A percentile compares a stretch with the other conserved stretches of the same genome.
Conservation (phyloP, 1,284 basidiomycete genomes). For the Moesziomyces parantarcticus region DNA sequence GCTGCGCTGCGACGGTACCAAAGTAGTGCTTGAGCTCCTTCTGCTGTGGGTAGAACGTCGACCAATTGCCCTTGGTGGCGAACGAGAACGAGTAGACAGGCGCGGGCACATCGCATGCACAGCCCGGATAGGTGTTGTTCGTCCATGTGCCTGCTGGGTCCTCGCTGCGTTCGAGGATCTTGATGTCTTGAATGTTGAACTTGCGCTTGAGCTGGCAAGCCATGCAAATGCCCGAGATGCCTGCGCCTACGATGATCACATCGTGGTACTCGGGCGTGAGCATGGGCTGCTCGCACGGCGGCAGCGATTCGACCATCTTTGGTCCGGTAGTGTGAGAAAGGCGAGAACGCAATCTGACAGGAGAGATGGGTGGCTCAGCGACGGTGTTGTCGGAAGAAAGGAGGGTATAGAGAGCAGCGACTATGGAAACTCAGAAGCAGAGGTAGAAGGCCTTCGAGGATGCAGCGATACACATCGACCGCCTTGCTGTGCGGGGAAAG, state of each 20-base stretch:
- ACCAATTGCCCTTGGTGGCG: conserved; percentile 63
- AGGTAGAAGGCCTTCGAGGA: no score
- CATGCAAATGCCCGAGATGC: conserved; percentile 60
- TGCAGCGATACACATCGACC: not conserved
- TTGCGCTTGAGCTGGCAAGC: conserved; percentile 60
- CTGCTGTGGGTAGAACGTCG: conserved; percentile 55
- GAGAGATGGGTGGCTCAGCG: no score
- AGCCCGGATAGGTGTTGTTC: conserved; percentile 60
- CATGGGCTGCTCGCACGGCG: conserved; percentile 28
- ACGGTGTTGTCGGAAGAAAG: not conserved
- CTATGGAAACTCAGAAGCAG: not conserved
- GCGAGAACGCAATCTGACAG: no score
- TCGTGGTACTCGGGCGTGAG: conserved; percentile 60
- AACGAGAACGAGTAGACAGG: conserved; percentile 66
- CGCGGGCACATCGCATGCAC: conserved; percentile 63
- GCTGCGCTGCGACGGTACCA: conserved; percentile 52
- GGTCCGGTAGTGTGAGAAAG: no score
- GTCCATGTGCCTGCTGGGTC: conserved; percentile 59
- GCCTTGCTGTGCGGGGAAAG: not conserved
- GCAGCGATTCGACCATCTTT: conserved; percentile 10
- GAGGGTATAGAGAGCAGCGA: not conserved
- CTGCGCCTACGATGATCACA: conserved; percentile 60
- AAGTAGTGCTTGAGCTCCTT: conserved; percentile 61
- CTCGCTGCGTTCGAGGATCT: conserved; percentile 47
- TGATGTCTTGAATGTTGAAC: conserved; percentile 53